Base-by-base conservation (phyloP, 306 rosid genomes). In the Adenanthera pavonina region DNA sequence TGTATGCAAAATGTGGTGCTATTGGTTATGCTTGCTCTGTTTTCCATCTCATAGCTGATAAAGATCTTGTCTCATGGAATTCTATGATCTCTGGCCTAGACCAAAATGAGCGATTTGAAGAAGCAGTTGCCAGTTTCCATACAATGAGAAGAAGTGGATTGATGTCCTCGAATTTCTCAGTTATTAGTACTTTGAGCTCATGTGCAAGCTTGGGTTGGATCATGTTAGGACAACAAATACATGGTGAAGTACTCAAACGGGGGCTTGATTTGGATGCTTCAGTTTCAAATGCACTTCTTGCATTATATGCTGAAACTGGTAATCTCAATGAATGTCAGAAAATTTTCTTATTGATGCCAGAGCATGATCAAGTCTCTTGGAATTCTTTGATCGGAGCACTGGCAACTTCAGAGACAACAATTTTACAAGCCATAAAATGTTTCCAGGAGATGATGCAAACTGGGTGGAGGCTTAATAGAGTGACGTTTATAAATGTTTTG, bases 241-340 rank as follows among this genome's bases (percentile, higher is more conserved):
- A 92, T 56, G 79, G 86, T 82, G 94, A 92, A 88, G 94, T 84
- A 53, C 82, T 88, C 76, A 91, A 95, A 89, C 71, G 82, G 76
- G 98, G 98, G 64, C 97, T 92, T 88, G 97, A 92, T 89, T 81
- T 85, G 79, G 95, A 95, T 82, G 92, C 91, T 88, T 92, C 97
- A 69, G 97, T 91, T 85, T 91, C 95, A 69, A 92, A 95, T 90
- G 92, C 97, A 47, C 94, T 95, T 83, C 88, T 95, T 72, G 82
- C 90, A 25, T 78, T 95, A 84, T 92, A 92, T 86, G 92, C 92
- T 16, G 92, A 95, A 87, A 82, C 89, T 61, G 95, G 85, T 72
- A 47, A 43, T 86, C 82, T 91, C 48, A 65, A 72, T 36, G 92
- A 87, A 80, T 91, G 94, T 77, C 84, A 43, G 72, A 92, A 90